phyloP scores from a whole-genome alignment of 768 basidiomycete genomes.

The Suillus decipiens region DNA sequence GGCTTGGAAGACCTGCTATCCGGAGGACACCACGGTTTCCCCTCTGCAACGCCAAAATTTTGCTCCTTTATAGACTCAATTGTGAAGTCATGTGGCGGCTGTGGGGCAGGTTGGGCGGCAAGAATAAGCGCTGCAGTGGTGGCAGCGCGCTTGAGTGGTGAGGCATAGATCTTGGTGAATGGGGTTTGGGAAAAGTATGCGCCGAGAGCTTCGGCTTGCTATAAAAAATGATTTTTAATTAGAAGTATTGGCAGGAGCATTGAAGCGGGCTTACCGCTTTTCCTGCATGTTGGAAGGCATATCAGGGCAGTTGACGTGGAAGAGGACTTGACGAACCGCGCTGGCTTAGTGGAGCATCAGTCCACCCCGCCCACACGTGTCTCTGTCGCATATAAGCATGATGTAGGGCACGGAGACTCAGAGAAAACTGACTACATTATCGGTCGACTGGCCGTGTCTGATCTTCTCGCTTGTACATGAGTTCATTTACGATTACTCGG shows the following conservation, averaged over 20 bases:
- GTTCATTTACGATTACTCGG: no score
- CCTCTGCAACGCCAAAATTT: conserved; percentile 71
- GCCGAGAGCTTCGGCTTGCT: conserved; percentile 70
- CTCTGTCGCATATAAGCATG: conserved; percentile 30
- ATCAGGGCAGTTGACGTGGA: background rate
- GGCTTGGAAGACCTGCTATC: conserved; percentile 19
- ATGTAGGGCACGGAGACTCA: background rate
- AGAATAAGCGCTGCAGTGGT: conserved; percentile 61
- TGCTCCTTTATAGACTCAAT: conserved; percentile 62
- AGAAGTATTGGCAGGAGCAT: background rate
- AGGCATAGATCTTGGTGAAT: conserved; percentile 63
- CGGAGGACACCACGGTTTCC: conserved; percentile 47
- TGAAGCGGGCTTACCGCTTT: conserved; percentile 44
- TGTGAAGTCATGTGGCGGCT: conserved; percentile 41
- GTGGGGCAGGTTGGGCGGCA: conserved; percentile 46
- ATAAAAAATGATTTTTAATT: background rate
- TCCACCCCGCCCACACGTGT: conserved; percentile 73
- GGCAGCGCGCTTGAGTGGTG: conserved; percentile 63
- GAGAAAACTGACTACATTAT: conserved; percentile 58
- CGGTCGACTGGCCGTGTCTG: conserved; percentile 76
- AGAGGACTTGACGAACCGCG: conserved; percentile 53
- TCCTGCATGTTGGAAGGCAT: conserved; percentile 38
- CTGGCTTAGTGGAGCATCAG: conserved; percentile 71
- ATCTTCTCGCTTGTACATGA: conserved; percentile 45
- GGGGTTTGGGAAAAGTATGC: conserved; percentile 46